Evolutionary conservation across 345 rosid genomes (phyloP).

Genomic region (Noccaea bulbosa): DNA sequence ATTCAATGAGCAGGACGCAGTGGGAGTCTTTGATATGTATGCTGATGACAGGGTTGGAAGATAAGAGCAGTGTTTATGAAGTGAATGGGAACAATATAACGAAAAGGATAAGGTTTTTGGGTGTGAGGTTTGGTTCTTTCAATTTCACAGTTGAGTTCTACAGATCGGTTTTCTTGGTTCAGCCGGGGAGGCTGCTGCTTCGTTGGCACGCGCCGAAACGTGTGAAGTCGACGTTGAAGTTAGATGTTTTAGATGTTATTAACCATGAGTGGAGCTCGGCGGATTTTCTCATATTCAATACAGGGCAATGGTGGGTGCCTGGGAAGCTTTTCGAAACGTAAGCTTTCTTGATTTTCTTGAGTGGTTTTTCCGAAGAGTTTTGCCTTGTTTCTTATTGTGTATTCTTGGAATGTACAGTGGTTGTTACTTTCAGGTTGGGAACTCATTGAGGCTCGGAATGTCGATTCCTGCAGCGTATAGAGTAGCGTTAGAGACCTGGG

Average conservation of each 20-base stretch:
- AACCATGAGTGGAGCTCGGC: slow-evolving; percentile 74
- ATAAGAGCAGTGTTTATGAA: slow-evolving; percentile 82
- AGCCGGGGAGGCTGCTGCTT: slow-evolving; percentile 66
- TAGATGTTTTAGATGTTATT: slow-evolving; percentile 77
- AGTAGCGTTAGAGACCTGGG: slow-evolving; percentile 83
- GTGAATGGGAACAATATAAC: slow-evolving; percentile 77
- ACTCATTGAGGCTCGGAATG: slow-evolving; percentile 81
- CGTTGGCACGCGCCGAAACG: slow-evolving; percentile 77
- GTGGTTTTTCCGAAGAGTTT: background rate
- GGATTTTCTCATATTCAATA: slow-evolving; percentile 81
- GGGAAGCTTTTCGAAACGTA: slow-evolving; percentile 88
- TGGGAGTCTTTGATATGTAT: slow-evolving; percentile 94
- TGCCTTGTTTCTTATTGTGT: slow-evolving; percentile 27
- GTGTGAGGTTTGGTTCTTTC: slow-evolving; percentile 75
- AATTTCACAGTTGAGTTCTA: slow-evolving; percentile 85
- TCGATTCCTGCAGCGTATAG: slow-evolving; percentile 75
- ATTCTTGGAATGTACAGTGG: slow-evolving; percentile 59
- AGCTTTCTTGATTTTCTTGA: slow-evolving; percentile 42
- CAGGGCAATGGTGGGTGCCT: slow-evolving; percentile 99
- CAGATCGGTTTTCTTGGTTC: slow-evolving; percentile 89
- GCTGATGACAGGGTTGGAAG: slow-evolving; percentile 80
- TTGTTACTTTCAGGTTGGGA: slow-evolving; percentile 86
- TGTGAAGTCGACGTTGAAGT: slow-evolving; percentile 68
- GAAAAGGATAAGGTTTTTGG: slow-evolving; percentile 72
- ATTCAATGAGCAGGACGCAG: slow-evolving; percentile 88